Conservation (phyloP, 169 alveolate species). For the Cryptosporidium bovis region DNA sequence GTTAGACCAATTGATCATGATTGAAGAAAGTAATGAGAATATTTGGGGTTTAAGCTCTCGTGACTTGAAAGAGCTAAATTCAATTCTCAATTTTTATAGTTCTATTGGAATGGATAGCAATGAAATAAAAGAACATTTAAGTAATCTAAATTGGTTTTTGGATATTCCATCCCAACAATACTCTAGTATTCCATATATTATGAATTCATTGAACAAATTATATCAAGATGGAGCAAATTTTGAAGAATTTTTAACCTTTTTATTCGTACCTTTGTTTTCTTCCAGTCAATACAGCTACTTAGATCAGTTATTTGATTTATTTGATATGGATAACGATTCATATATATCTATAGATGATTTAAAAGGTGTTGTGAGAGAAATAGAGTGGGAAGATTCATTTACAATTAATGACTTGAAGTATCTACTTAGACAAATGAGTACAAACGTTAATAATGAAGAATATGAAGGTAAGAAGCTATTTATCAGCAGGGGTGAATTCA, state of each 20-base stretch:
- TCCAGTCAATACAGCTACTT: constrained; percentile 62
- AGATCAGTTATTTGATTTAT: constrained; percentile 48
- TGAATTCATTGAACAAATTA: constrained; percentile 20
- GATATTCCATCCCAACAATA: constrained; percentile 29
- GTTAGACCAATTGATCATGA: constrained; percentile 37
- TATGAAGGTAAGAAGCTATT: constrained; percentile 3
- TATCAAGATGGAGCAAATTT: constrained; percentile 5
- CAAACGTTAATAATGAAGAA: constrained; percentile 18
- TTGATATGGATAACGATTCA: constrained; percentile 64
- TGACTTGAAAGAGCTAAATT: constrained; percentile 42
- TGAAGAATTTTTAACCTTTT: constrained; percentile 17
- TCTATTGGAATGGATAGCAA: constrained; percentile 5
- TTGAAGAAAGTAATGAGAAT: constrained; percentile 66
- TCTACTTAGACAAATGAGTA: constrained; percentile 42
- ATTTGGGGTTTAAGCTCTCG: constrained; percentile 68
- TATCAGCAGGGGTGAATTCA: constrained; percentile 50
- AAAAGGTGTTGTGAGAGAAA: constrained; percentile 37
- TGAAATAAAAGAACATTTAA: constrained; percentile 25
- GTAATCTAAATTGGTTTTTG: constrained; percentile 55
- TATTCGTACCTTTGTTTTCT: constrained; percentile 52
- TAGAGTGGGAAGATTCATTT: constrained; percentile 63
- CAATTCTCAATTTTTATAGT: constrained; percentile 5
- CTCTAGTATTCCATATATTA: constrained; percentile 48
- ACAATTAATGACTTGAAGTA: constrained; percentile 20
- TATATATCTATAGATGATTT: constrained; percentile 63